A percentile compares a stretch with the other conserved stretches of the same genome.
Conservation (phyloP, 2,329 filamentous ascomycete genomes). For the Pyricularia sp. region DNA sequence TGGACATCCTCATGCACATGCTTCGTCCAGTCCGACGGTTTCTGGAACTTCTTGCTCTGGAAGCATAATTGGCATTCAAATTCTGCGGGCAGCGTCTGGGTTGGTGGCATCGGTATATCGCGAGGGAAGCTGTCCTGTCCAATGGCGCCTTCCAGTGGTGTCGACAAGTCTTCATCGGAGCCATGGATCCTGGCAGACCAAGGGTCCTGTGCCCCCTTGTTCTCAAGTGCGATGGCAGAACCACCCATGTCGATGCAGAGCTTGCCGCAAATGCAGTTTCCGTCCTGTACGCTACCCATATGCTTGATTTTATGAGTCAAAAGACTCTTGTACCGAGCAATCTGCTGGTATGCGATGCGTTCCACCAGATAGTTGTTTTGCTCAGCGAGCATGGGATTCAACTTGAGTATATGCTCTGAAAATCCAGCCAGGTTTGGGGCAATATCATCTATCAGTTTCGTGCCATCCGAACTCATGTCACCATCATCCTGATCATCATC, state of each 20-base stretch:
- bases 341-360: conserved; percentile 73
- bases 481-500: conserved; percentile 47
- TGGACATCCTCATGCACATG: conserved; percentile 91
- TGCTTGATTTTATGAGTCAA: conserved; percentile 65
- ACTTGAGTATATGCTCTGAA: conserved; percentile 57
- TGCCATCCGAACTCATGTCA: conserved; percentile 52
- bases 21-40: conserved; percentile 95
- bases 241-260: conserved; percentile 62
- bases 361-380: conserved; percentile 59
- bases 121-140: conserved; percentile 65
- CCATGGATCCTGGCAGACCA: conserved; percentile 42
- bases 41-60: conserved; percentile 73
- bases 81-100: conserved; percentile 67
- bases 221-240: conserved; percentile 51
- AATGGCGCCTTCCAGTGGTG: conserved; percentile 59
- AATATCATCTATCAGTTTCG: conserved; percentile 55
- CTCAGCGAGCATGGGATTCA: conserved; percentile 62
- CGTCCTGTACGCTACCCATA: conserved; percentile 41
- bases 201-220: conserved; percentile 50
- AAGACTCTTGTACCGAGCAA: conserved; percentile 68
- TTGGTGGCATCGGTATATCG: conserved; percentile 75
- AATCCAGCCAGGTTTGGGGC: conserved; percentile 70
- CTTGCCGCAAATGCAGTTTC: conserved; percentile 49
- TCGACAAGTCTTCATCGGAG: conserved; percentile 53
- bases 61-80: conserved; percentile 90